These are phyloP conservation scores for Tetradesmus lagerheimii DNA, from an alignment of 139 green algal species.

Conservation along the genomic window DNA sequence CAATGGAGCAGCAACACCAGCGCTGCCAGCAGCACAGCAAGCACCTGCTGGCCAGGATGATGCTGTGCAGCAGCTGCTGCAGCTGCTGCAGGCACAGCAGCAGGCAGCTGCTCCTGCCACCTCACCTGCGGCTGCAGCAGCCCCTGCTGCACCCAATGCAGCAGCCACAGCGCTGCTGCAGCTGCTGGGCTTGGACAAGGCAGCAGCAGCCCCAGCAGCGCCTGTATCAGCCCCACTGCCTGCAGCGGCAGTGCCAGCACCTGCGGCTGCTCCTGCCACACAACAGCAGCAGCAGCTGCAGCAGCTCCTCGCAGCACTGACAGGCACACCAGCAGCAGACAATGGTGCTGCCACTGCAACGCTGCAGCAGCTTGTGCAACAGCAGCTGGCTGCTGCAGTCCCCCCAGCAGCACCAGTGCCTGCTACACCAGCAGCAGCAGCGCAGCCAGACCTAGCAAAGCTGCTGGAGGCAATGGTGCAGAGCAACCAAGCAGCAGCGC, in stretches of 20 bases:
- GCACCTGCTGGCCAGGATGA: conserved; percentile 34
- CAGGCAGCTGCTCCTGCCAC: conserved; percentile 19
- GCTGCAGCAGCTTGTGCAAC: conserved; percentile 16
- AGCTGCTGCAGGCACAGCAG: conserved; percentile 35
- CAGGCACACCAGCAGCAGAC: neutral
- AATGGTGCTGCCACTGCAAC: neutral
- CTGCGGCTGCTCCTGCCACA: neutral
- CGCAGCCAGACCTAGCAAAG: neutral
- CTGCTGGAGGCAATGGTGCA: conserved; percentile 32
- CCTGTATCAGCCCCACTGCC: neutral
- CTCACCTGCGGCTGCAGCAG: neutral
- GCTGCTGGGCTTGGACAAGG: conserved; percentile 7
- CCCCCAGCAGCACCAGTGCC: neutral
- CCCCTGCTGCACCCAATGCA: neutral
- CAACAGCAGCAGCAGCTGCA: conserved; percentile 6
- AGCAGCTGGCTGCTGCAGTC: neutral
- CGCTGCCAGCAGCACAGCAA: conserved; percentile 31
- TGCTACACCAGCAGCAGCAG: neutral
- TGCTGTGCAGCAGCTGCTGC: conserved; percentile 23
- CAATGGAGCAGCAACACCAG: conserved; percentile 38
- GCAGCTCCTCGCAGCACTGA: conserved; percentile 9
- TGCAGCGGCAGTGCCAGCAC: conserved; percentile 14
- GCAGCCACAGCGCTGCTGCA: neutral
- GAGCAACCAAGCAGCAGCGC: conserved; percentile 23
- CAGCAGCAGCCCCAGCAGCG: neutral